Conservation (phyloP, 352 stramenopile genomes). For the Globisporangium nodosum region DNA sequence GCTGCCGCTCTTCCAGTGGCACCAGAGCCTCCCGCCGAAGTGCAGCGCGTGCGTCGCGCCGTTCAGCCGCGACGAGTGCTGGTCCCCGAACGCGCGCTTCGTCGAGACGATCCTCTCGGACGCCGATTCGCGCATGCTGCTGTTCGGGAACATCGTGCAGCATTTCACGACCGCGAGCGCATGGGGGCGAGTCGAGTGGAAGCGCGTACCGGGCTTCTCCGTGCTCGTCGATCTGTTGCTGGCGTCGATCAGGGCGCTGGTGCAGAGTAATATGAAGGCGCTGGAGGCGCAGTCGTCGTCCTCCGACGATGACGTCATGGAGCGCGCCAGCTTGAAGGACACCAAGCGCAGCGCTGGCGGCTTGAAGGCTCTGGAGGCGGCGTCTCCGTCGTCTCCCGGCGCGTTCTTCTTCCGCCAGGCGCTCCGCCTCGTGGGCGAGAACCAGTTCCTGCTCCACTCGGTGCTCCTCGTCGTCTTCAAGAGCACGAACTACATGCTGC, state of each 20-base stretch:
- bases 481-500: conserved; percentile 61
- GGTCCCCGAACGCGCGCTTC: conserved; percentile 22
- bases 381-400: conserved; percentile 29
- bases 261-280: conserved; percentile 18
- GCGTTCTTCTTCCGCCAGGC: conserved; percentile 52
- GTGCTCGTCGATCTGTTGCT: conserved; percentile 39
- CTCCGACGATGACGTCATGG: conserved; percentile 21
- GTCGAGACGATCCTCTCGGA: conserved; percentile 29
- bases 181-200: conserved; percentile 53
- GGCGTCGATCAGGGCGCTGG: conserved; percentile 32
- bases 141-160: conserved; percentile 51
- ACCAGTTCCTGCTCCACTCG: conserved; percentile 43
- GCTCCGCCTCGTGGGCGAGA: conserved; percentile 46
- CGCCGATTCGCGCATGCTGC: conserved; percentile 31
- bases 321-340: conserved; percentile 25
- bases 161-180: conserved; percentile 37
- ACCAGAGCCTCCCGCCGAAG: conserved; percentile 37
- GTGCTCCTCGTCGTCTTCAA: conserved; percentile 54
- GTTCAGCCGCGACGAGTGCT: conserved; percentile 40
- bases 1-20: conserved; percentile 52
- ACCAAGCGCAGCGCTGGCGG: background rate
- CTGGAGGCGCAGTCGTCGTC: conserved; percentile 32
- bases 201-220: conserved; percentile 43
- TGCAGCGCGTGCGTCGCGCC: conserved; percentile 42
- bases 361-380: conserved; percentile 1